Evolutionary conservation across 2,329 filamentous ascomycete genomes (phyloP).

Genomic region (Xylaria sp.): DNA sequence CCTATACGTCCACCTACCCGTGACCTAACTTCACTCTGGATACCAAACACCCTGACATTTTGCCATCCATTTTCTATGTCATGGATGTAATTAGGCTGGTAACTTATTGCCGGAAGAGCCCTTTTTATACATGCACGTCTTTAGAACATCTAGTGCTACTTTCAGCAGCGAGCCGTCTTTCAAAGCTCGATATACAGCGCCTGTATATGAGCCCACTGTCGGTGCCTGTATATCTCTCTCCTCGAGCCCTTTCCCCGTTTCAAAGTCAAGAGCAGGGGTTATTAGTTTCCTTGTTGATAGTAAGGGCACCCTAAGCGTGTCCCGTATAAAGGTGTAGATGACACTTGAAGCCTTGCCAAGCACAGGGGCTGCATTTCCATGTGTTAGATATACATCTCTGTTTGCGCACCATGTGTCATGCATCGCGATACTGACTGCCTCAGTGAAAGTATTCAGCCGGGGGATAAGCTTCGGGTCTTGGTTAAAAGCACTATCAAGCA

Average conservation of each 20-base stretch:
- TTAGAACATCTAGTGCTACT: constrained; percentile 16
- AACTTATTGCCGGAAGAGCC: too few species aligned
- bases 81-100: too few species aligned
- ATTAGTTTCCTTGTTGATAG: constrained; percentile 9
- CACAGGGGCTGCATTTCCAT: constrained; percentile 28
- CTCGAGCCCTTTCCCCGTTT: not conserved
- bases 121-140: too few species aligned
- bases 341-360: constrained; percentile 32
- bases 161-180: constrained; percentile 32
- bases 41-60: too few species aligned
- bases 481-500: constrained; percentile 26
- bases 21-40: too few species aligned
- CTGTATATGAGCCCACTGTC: constrained; percentile 35
- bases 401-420: constrained; percentile 34
- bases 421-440: constrained; percentile 15
- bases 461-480: constrained; percentile 6
- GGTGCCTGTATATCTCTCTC: constrained; percentile 30
- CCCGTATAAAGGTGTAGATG: constrained; percentile 35
- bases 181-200: constrained; percentile 29
- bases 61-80: too few species aligned
- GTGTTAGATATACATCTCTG: constrained; percentile 30
- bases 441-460: constrained; percentile 17
- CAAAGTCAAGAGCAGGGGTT: constrained; percentile 4
- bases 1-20: too few species aligned
- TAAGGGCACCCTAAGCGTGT: constrained; percentile 27